These are phyloP conservation scores for Favolaschia claudopus DNA, from an alignment of 768 basidiomycete species.

Conservation along the genomic window DNA sequence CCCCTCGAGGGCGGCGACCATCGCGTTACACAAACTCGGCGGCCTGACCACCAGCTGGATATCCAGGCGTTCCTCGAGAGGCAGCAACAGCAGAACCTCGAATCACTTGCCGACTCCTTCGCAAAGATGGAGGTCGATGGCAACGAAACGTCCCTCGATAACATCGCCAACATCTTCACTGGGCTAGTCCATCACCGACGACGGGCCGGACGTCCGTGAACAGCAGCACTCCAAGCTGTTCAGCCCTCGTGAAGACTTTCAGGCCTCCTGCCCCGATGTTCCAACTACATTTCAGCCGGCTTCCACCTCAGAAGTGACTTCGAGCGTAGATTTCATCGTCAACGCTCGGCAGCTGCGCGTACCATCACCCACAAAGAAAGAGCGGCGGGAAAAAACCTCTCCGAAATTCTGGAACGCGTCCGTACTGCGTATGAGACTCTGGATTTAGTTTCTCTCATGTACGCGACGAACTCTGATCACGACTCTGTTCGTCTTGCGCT, in stretches of 20 bases:
- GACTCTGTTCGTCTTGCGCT: constrained; percentile 8
- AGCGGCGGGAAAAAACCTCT: constrained; percentile 15
- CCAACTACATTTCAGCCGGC: constrained; percentile 11
- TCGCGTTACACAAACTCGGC: not conserved
- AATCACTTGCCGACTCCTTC: no score
- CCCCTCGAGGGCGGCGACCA: constrained; percentile 11
- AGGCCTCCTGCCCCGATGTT: constrained; percentile 7
- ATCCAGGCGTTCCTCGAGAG: not conserved
- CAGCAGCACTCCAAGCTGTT: constrained; percentile 23
- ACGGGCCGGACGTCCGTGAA: constrained; percentile 13
- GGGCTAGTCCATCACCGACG: not conserved
- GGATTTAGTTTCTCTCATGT: constrained; percentile 5
- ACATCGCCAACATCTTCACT: not conserved
- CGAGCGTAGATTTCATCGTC: constrained; percentile 11
- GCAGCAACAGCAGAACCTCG: no score
- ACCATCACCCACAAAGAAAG: constrained; percentile 10
- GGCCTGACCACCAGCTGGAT: not conserved
- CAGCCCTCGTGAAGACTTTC: constrained; percentile 16
- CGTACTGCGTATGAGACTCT: constrained; percentile 6
- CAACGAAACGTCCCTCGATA: no score
- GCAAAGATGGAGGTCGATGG: no score
- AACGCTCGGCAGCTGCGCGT: constrained; percentile 3
- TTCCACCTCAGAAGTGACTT: constrained; percentile 7
- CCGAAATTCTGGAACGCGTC: constrained; percentile 9
- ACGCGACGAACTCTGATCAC: constrained; percentile 15